Conservation (phyloP, 2,329 filamentous ascomycete genomes). For the Phialophora verrucosa region DNA sequence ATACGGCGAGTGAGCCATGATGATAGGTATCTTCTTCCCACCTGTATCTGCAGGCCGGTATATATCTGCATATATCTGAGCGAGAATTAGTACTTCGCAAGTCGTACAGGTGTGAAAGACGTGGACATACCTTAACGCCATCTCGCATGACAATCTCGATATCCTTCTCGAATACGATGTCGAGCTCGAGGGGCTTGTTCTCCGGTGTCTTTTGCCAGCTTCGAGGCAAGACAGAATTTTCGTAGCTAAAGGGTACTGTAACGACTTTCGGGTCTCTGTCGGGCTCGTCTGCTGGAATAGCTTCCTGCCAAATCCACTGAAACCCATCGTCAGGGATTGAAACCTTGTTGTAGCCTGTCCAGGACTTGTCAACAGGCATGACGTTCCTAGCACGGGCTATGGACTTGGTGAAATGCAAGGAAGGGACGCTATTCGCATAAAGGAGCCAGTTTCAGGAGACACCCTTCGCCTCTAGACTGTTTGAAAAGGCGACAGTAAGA, state of each 20-base stretch:
- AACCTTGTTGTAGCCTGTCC: constrained; percentile 28
- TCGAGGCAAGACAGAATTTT: constrained; percentile 21
- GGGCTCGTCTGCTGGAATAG: constrained; percentile 22
- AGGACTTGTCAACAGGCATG: constrained; percentile 30
- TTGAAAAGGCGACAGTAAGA: background rate
- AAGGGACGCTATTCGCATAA: too few relatives aligned
- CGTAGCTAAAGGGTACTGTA: constrained; percentile 27
- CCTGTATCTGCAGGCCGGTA: constrained; percentile 37
- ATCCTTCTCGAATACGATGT: constrained; percentile 40
- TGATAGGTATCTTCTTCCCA: constrained; percentile 40
- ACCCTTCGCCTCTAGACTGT: background rate
- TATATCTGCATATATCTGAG: constrained; percentile 41
- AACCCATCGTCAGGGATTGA: constrained; percentile 20
- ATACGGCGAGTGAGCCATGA: constrained; percentile 43
- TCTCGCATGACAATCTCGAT: constrained; percentile 41
- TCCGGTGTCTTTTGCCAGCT: constrained; percentile 30
- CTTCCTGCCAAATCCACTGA: constrained; percentile 28
- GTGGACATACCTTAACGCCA: constrained; percentile 35
- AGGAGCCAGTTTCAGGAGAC: background rate
- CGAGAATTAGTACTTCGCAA: background rate
- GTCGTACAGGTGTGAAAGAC: background rate
- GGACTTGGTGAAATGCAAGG: too few relatives aligned
- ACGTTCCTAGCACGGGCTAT: too few relatives aligned
- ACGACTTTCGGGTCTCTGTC: constrained; percentile 13
- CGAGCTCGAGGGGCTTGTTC: constrained; percentile 24